These are phyloP conservation scores for Acacia concinna DNA, from an alignment of 331 rosid species.

Conservation along the genomic window DNA sequence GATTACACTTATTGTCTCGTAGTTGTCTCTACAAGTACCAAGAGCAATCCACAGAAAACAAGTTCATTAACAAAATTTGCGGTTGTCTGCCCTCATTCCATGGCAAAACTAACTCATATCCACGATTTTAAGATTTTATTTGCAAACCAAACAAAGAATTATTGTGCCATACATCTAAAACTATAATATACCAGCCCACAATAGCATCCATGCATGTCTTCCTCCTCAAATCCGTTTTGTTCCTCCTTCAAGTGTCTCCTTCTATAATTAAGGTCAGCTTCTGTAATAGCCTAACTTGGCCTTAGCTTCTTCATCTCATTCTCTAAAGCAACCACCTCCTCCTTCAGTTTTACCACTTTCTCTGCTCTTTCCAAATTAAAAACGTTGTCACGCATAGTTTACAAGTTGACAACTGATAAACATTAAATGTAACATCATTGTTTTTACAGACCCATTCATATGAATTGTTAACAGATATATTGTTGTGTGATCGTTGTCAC, in stretches of 20 bases:
- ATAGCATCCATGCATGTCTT: conserved; percentile 23
- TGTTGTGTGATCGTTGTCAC: too few relatives aligned
- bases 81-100: too few relatives aligned
- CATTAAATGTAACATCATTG: too few relatives aligned
- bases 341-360: conserved; percentile 1
- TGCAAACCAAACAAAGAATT: neutral
- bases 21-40: too few relatives aligned
- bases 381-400: too few relatives aligned
- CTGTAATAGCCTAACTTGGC: neutral
- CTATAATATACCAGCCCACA: conserved; percentile 24
- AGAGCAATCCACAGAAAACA: too few relatives aligned
- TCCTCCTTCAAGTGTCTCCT: conserved; percentile 24
- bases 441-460: too few relatives aligned
- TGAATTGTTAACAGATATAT: too few relatives aligned
- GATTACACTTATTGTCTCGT: too few relatives aligned
- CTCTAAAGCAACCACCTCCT: conserved; percentile 18
- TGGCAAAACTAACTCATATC: neutral
- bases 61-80: too few relatives aligned
- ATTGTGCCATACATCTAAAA: neutral
- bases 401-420: too few relatives aligned
- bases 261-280: conserved; percentile 27
- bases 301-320: conserved; percentile 23
- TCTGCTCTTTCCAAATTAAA: conserved; percentile 25
- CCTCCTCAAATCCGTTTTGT: conserved; percentile 16
- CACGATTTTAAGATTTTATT: too few relatives aligned